phyloP scores from a whole-genome alignment of 352 stramenopile species.

The Phytopythium chamaehyphon region DNA sequence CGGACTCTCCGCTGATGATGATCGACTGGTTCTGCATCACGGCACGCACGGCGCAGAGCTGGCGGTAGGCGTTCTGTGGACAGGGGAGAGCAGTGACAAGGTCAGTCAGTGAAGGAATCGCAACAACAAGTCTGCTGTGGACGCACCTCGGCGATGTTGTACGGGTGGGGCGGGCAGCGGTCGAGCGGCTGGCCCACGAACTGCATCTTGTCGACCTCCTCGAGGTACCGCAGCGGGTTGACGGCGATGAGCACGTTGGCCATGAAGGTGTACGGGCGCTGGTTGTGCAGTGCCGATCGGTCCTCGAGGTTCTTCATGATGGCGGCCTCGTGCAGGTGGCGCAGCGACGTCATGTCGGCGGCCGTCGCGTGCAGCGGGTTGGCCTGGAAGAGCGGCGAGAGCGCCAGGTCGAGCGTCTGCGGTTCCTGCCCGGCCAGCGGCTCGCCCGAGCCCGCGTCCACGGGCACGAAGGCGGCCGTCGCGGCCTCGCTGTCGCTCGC shows the following conservation, averaged over 20 bases:
- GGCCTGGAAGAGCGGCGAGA: constrained; percentile 52
- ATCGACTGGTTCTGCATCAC: constrained; percentile 93
- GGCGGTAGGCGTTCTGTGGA: constrained; percentile 60
- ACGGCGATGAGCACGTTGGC: constrained; percentile 84
- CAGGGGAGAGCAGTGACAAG: constrained; percentile 1
- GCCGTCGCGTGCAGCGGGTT: constrained; percentile 76
- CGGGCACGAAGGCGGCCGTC: constrained; percentile 37
- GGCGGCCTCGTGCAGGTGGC: constrained; percentile 80
- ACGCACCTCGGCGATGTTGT: constrained; percentile 67
- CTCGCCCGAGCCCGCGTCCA: constrained; percentile 69
- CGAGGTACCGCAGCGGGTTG: constrained; percentile 72
- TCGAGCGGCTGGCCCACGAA: constrained; percentile 69
- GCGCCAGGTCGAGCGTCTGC: constrained; percentile 35
- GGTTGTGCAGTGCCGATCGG: constrained; percentile 61
- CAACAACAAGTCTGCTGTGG: neutral
- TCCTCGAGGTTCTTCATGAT: constrained; percentile 88
- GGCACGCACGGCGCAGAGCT: constrained; percentile 72
- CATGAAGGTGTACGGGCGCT: constrained; percentile 86
- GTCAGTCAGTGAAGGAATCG: constrained; percentile 11
- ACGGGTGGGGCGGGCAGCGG: constrained; percentile 72
- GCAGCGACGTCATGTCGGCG: constrained; percentile 81
- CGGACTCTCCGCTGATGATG: constrained; percentile 92
- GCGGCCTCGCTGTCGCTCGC: constrained; percentile 33
- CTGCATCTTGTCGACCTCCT: constrained; percentile 66
- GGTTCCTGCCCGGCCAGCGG: constrained; percentile 15